phyloP scores from a whole-genome alignment of 768 basidiomycete species.

The Boletus rubropictus region DNA sequence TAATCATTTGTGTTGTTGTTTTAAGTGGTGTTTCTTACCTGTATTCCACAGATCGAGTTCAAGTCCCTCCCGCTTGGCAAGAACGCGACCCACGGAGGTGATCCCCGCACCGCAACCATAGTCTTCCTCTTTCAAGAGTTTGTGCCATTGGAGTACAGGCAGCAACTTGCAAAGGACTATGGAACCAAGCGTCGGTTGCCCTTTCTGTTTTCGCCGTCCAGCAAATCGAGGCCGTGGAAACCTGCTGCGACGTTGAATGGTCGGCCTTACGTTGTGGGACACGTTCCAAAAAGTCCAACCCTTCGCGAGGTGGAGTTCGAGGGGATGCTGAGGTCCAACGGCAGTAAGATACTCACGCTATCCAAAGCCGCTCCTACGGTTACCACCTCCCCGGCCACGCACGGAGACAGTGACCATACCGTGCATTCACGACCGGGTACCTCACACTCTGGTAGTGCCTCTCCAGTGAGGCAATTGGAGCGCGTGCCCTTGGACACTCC shows the following conservation, averaged over 20 bases:
- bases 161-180: conserved; percentile 57
- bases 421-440: conserved; percentile 20
- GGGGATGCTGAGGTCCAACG: conserved; percentile 55
- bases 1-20: conserved; percentile 25
- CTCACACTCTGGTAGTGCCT: conserved; percentile 12
- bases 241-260: conserved; percentile 79
- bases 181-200: conserved; percentile 58
- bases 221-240: conserved; percentile 59
- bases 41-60: conserved; percentile 70
- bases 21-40: not conserved
- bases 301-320: conserved; percentile 76
- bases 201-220: conserved; percentile 54
- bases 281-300: conserved; percentile 49
- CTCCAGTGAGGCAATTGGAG: conserved; percentile 21
- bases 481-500: conserved; percentile 27
- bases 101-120: conserved; percentile 68
- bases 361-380: conserved; percentile 25
- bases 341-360: conserved; percentile 37
- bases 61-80: conserved; percentile 58
- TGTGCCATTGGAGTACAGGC: conserved; percentile 82
- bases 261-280: conserved; percentile 61
- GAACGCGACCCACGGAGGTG: conserved; percentile 26
- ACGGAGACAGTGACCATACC: conserved; percentile 31
- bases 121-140: conserved; percentile 91
- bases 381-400: conserved; percentile 20